Base-by-base conservation (phyloP, 176 grass and related monocot species). In the Triticum urartu region DNA sequence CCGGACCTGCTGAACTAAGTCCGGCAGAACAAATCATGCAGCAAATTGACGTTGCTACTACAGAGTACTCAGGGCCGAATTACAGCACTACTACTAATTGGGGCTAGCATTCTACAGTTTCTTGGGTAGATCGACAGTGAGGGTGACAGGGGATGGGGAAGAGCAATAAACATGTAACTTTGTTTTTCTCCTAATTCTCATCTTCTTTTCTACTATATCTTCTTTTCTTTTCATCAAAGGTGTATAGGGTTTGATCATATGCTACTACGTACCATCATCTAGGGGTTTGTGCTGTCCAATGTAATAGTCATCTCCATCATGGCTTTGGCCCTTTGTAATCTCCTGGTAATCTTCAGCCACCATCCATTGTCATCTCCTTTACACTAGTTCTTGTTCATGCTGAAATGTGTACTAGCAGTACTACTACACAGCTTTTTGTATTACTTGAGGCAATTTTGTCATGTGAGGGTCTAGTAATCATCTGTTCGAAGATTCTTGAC, bases 261-360 rank as follows among this genome's bases (percentile, higher is more conserved):
- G 90, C 65, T 86, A 87, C 39, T 82, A 90, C 28, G 8, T 40
- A 47, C 59, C 86, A 24, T 84, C 86, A 24, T 84, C 78, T 84
- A 83, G 69, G 84, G 61, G 65, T 65, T 88, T 85, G 90, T 50
- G 89, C 56, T 68, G 91, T 90, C 85, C 89, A 87, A 88, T 92
- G 78, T 68, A 79, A 83, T 79, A 90, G 77, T 88, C 79, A 59
- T 22, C 58, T 81, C 65, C 87, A 93, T 95, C 91, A 98, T 93
- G 85, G 76, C 93, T 81, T 88, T 90, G 62, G 83, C 88, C 30
- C 92, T 93, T 95, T 84, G 93, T 79, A 92, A 97, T 94, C 89
- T 87, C 89, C 78, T 83, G 83, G 85, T 92, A 88, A 97, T 95
- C 89, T 89, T 95, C 81, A 89, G 76, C 93, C 93, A 95, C 95